These are phyloP conservation scores for Castanopsis chinensis DNA, from an alignment of 306 rosid species.

Conservation along the genomic window DNA sequence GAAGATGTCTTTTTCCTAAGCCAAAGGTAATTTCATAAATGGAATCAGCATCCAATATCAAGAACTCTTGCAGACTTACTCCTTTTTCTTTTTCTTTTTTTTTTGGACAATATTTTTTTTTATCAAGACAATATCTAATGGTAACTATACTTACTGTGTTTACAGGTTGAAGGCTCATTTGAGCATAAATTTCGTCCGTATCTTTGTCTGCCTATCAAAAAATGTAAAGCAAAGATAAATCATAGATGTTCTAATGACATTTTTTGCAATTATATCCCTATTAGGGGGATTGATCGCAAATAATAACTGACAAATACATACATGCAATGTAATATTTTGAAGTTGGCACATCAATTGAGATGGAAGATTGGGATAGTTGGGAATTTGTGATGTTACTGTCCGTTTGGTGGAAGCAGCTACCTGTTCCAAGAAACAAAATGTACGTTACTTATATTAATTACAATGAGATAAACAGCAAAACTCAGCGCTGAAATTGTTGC, in stretches of 20 bases:
- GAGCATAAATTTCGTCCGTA: slow-evolving; percentile 93
- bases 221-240: slow-evolving; percentile 8
- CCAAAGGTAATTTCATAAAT: neutral
- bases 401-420: slow-evolving; percentile 92
- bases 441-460: slow-evolving; percentile 13
- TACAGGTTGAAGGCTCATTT: slow-evolving; percentile 93
- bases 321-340: slow-evolving; percentile 83
- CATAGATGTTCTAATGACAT: neutral
- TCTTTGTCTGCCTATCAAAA: slow-evolving; percentile 85
- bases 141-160: slow-evolving; percentile 63
- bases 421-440: slow-evolving; percentile 29
- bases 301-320: slow-evolving; percentile 23
- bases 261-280: neutral
- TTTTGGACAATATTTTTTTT: too few species aligned
- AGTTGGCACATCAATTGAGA: slow-evolving; percentile 92
- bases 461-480: neutral
- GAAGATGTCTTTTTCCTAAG: slow-evolving; percentile 87
- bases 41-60: neutral
- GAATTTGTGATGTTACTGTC: slow-evolving; percentile 90
- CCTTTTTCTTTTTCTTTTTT: too few species aligned
- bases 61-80: neutral
- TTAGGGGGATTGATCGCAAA: neutral
- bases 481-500: neutral
- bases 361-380: slow-evolving; percentile 86
- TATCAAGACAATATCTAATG: neutral